Conservation (phyloP, 805 yeast species). For the Grigorovia transvaalensis region DNA sequence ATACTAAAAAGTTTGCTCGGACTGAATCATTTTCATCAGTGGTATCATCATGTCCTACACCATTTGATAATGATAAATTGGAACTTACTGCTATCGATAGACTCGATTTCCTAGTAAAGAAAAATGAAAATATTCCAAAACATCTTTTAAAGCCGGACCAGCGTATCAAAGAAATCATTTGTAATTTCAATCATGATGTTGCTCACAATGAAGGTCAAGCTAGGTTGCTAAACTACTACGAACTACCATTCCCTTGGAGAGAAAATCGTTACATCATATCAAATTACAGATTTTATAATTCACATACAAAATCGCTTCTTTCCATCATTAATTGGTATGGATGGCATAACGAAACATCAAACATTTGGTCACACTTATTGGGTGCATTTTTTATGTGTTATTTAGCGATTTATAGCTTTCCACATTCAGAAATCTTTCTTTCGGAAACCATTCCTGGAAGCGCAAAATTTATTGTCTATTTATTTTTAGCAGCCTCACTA, state of each 20-base stretch:
- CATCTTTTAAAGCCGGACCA: conserved; percentile 2
- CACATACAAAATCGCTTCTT: conserved; percentile 47
- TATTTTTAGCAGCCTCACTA: conserved; percentile 62
- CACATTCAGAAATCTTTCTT: conserved; percentile 42
- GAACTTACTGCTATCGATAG: neutral
- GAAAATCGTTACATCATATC: conserved; percentile 76
- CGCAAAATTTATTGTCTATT: conserved; percentile 37
- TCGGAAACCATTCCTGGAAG: conserved; percentile 34
- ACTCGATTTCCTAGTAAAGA: neutral
- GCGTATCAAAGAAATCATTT: conserved; percentile 14
- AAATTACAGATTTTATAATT: conserved; percentile 76
- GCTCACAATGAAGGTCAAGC: conserved; percentile 35
- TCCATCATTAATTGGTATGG: conserved; percentile 42
- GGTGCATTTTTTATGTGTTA: conserved; percentile 56
- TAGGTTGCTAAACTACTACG: conserved; percentile 64
- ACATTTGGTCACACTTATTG: conserved; percentile 84
- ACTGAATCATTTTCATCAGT: conserved; percentile 4
- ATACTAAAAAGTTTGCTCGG: neutral
- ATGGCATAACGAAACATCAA: conserved; percentile 79
- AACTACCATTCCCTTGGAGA: conserved; percentile 86
- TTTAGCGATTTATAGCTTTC: conserved; percentile 51
- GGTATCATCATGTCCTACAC: neutral
- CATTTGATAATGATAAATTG: neutral
- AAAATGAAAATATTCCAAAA: conserved; percentile 1
- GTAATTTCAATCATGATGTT: conserved; percentile 37